Percentiles rank a stretch among this genome's conserved stretches.
phyloP scores from a whole-genome alignment of 257 asterid species.

The Oldenlandia corymbosa region DNA sequence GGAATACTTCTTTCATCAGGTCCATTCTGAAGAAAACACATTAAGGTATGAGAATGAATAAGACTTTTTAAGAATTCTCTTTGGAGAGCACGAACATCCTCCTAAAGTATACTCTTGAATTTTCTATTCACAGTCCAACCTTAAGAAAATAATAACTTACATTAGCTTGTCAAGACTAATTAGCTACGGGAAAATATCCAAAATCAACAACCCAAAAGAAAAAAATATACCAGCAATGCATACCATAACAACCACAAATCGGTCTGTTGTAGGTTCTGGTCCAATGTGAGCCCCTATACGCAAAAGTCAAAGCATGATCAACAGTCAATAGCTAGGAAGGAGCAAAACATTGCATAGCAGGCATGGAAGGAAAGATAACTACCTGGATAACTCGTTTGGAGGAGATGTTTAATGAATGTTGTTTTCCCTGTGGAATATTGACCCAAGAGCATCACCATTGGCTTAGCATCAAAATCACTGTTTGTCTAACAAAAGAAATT shows the following conservation, averaged over 20 bases:
- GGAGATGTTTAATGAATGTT: constrained; percentile 93
- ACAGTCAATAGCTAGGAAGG: not conserved
- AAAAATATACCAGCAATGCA: constrained; percentile 1
- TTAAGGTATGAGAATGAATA: constrained; percentile 8
- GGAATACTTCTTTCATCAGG: constrained; percentile 96
- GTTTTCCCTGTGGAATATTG: constrained; percentile 98
- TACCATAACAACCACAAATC: constrained; percentile 99
- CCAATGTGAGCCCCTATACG: constrained; percentile 95
- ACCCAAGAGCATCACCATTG: constrained; percentile 99
- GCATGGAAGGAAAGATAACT: constrained; percentile 8
- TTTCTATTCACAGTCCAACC: not conserved
- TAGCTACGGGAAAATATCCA: not conserved
- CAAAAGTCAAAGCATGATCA: constrained; percentile 7
- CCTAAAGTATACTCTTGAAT: not conserved
- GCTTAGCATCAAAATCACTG: constrained; percentile 97
- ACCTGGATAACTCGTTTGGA: constrained; percentile 84
- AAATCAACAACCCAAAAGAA: not conserved
- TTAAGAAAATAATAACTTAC: not conserved
- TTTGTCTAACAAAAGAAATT: constrained; percentile 25
- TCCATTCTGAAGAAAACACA: constrained; percentile 56
- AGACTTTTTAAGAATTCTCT: not conserved
- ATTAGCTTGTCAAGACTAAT: not conserved
- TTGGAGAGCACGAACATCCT: too few species aligned
- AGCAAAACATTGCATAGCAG: constrained; percentile 3
- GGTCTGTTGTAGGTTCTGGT: constrained; percentile 98